phyloP scores from a whole-genome alignment of 2,329 filamentous ascomycete genomes.

The Fusarium azukiicola region DNA sequence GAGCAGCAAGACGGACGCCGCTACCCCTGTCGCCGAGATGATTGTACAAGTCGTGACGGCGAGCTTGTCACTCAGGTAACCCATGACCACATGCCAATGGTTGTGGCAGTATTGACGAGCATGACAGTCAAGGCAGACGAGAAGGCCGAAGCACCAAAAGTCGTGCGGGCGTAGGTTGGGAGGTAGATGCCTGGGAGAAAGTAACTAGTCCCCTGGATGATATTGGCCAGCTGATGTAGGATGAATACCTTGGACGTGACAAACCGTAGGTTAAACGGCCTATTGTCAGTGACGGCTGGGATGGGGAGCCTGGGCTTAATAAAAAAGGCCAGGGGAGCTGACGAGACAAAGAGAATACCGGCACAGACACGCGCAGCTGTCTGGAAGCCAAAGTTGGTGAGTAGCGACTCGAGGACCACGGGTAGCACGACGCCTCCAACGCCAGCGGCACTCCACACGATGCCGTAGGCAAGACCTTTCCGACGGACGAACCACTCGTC shows the following conservation, averaged over 20 bases:
- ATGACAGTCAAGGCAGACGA: conserved; percentile 74
- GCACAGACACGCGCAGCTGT: conserved; percentile 70
- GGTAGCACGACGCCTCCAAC: conserved; percentile 70
- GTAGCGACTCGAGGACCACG: conserved; percentile 70
- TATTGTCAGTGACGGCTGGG: conserved; percentile 53
- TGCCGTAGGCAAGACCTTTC: conserved; percentile 72
- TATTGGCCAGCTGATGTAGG: conserved; percentile 75
- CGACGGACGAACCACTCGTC: conserved; percentile 75
- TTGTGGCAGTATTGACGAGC: conserved; percentile 76
- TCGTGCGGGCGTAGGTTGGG: conserved; percentile 71
- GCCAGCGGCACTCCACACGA: conserved; percentile 66
- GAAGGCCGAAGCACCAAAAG: conserved; percentile 68
- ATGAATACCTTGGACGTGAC: conserved; percentile 73
- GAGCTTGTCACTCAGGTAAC: conserved; percentile 70
- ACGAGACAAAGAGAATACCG: conserved; percentile 68
- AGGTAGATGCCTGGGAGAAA: conserved; percentile 80
- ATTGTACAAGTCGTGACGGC: conserved; percentile 72
- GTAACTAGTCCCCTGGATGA: conserved; percentile 78
- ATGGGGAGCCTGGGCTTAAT: conserved; percentile 73
- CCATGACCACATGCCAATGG: conserved; percentile 70
- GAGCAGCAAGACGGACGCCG: conserved; percentile 74
- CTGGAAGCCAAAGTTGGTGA: conserved; percentile 67
- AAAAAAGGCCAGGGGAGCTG: conserved; percentile 72
- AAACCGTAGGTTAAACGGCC: conserved; percentile 67
- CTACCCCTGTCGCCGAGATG: conserved; percentile 75